These are phyloP conservation scores for Aureobasidium mangrovei DNA, from an alignment of 2,329 filamentous ascomycete species.

Conservation along the genomic window DNA sequence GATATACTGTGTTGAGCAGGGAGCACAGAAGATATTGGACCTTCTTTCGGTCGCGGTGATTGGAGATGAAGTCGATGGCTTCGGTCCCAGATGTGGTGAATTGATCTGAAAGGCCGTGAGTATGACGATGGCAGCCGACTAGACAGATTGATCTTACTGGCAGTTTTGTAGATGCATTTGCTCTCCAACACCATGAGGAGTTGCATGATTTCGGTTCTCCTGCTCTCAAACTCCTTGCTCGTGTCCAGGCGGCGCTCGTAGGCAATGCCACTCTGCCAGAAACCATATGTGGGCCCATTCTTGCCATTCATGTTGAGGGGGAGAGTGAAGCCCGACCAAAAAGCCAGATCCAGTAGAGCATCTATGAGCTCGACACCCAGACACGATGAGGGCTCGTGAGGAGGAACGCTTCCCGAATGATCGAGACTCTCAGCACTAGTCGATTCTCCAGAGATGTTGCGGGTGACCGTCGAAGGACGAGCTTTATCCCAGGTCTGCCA, in stretches of 20 bases:
- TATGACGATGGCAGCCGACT: neutral
- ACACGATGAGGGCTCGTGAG: neutral
- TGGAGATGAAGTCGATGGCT: slow-evolving; percentile 15
- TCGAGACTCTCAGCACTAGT: slow-evolving; percentile 40
- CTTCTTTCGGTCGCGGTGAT: slow-evolving; percentile 16
- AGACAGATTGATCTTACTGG: slow-evolving; percentile 42
- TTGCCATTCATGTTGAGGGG: slow-evolving; percentile 35
- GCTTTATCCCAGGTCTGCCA: slow-evolving; percentile 45
- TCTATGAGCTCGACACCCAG: slow-evolving; percentile 82
- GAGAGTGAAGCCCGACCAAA: slow-evolving; percentile 84
- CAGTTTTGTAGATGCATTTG: slow-evolving; percentile 87
- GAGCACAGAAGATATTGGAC: slow-evolving; percentile 56
- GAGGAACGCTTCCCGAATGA: neutral
- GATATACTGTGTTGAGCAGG: slow-evolving; percentile 76
- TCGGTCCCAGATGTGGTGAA: slow-evolving; percentile 9
- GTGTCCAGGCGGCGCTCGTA: slow-evolving; percentile 84
- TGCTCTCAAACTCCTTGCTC: slow-evolving; percentile 86
- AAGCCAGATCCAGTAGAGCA: slow-evolving; percentile 77
- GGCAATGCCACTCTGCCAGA: slow-evolving; percentile 96
- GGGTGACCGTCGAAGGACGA: neutral
- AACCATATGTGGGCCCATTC: slow-evolving; percentile 71
- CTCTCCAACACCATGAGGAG: slow-evolving; percentile 78
- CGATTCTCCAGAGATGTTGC: slow-evolving; percentile 22
- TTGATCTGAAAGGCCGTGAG: neutral
- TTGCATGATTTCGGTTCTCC: slow-evolving; percentile 80